These are phyloP conservation scores for Lactifluus echinatus DNA, from an alignment of 768 basidiomycete species.

Conservation along the genomic window DNA sequence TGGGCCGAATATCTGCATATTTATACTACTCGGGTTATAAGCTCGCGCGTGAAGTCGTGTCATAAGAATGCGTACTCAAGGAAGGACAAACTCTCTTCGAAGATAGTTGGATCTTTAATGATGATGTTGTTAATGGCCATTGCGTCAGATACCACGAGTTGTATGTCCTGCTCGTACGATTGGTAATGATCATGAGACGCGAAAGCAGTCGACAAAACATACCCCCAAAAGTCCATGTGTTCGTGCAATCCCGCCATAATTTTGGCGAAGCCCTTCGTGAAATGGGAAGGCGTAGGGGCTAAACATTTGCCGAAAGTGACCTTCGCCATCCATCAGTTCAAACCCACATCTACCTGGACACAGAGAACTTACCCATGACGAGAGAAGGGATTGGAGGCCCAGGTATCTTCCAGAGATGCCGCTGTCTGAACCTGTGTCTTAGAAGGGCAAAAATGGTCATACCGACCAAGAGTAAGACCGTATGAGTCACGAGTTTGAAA, in stretches of 20 bases:
- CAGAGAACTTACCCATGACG: not conserved
- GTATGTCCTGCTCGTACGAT: no score
- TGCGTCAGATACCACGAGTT: no score
- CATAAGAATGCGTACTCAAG: not conserved
- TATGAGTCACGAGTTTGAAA: not conserved
- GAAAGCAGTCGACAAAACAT: not conserved
- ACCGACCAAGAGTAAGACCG: not conserved
- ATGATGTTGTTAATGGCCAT: no score
- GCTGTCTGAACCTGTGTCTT: not conserved
- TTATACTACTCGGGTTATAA: not conserved
- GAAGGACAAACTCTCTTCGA: no score
- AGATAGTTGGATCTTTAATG: no score
- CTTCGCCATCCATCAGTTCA: not conserved
- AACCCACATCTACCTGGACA: not conserved
- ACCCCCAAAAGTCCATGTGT: no score
- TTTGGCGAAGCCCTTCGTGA: no score
- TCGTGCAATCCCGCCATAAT: no score
- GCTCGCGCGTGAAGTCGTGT: constrained; percentile 4
- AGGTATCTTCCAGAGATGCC: not conserved
- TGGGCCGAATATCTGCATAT: constrained; percentile 7
- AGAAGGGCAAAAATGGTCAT: not conserved
- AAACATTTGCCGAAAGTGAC: no score
- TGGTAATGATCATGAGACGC: constrained; percentile 5
- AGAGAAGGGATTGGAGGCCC: not conserved
- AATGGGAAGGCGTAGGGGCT: no score